Evolutionary conservation across 1,139 yeast genomes (phyloP).

Genomic region (Lodderomyces orthopsilosis): DNA sequence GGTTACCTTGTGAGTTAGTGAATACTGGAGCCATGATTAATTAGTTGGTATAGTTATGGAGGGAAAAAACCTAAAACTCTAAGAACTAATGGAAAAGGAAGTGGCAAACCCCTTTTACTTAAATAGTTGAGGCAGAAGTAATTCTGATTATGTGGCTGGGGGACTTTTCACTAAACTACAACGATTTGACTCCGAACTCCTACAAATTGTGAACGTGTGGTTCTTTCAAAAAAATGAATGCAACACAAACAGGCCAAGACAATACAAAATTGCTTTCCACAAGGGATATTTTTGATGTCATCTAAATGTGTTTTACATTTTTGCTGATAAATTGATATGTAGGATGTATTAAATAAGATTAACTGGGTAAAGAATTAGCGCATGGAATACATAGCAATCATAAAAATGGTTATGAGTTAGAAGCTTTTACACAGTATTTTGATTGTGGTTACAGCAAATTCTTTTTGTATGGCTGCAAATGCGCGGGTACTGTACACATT

Average conservation of each 20-base stretch:
- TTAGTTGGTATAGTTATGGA: background rate
- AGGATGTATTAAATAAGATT: too few species aligned
- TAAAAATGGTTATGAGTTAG: too few species aligned
- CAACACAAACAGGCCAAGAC: too few species aligned
- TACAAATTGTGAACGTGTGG: too few species aligned
- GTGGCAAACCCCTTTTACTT: background rate
- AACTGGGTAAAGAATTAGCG: too few species aligned
- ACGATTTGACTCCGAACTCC: too few species aligned
- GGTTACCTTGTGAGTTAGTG: slow-evolving; percentile 77
- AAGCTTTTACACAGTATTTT: background rate
- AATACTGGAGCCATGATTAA: slow-evolving; percentile 41
- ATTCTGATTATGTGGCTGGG: too few species aligned
- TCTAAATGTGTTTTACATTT: too few species aligned
- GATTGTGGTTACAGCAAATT: background rate
- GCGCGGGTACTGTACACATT: background rate
- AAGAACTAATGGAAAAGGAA: background rate
- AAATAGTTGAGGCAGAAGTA: background rate
- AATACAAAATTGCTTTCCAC: too few species aligned
- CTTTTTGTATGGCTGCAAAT: background rate
- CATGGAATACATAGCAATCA: background rate
- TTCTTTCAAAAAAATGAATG: background rate
- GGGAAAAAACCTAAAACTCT: too few species aligned
- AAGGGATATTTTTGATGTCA: too few species aligned
- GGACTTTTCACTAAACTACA: background rate
- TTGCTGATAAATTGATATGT: too few species aligned